These are phyloP conservation scores for Gynostemma pentaphyllum DNA, from an alignment of 306 rosid species.

Conservation along the genomic window DNA sequence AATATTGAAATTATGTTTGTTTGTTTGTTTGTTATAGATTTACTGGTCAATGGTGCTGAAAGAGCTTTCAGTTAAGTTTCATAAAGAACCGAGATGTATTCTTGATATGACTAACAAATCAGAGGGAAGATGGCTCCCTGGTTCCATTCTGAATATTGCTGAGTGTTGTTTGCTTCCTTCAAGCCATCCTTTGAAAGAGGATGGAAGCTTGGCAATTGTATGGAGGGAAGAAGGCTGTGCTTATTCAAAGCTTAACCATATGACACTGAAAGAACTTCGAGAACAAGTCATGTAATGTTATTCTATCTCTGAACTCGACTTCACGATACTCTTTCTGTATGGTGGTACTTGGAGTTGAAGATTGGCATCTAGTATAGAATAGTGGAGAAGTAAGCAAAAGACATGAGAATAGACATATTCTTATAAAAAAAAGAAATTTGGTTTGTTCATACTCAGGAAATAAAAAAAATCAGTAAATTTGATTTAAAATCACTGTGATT, in stretches of 20 bases:
- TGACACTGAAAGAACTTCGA: conserved; percentile 55
- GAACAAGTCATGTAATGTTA: conserved; percentile 62
- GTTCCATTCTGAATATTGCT: conserved; percentile 53
- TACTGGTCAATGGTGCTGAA: conserved; percentile 64
- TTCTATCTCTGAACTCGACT: neutral
- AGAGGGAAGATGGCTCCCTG: conserved; percentile 61
- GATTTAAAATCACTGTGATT: no score
- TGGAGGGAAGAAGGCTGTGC: conserved; percentile 68
- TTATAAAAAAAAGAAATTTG: no score
- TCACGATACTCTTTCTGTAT: no score
- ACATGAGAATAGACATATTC: no score
- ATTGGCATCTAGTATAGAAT: no score
- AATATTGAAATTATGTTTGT: no score
- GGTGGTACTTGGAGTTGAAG: no score
- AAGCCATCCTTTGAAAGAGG: conserved; percentile 34
- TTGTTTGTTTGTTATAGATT: conserved; percentile 19
- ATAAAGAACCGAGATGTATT: conserved; percentile 36
- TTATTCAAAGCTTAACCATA: conserved; percentile 29
- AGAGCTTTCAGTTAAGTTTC: conserved; percentile 46
- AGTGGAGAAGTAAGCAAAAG: no score
- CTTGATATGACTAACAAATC: conserved; percentile 43
- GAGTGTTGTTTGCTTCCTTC: conserved; percentile 57
- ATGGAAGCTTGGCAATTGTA: conserved; percentile 40
- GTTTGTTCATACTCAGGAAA: conserved; percentile 51
- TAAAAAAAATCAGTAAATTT: conserved; percentile 36